Evolutionary conservation across 2,329 filamentous ascomycete species (phyloP).

Genomic region (Colletotrichum melonis): DNA sequence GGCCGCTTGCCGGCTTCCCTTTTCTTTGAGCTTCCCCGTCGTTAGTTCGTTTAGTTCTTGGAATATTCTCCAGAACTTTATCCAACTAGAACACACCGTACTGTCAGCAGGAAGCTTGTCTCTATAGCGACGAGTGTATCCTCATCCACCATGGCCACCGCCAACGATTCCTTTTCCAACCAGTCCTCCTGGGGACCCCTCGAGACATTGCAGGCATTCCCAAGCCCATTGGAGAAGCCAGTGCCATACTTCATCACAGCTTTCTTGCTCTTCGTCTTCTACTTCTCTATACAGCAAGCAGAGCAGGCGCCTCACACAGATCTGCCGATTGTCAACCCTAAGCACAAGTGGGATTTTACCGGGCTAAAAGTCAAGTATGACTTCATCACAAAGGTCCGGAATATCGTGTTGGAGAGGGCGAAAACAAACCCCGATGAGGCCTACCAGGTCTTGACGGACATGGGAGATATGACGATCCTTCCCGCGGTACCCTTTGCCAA

Average conservation of each 20-base stretch:
- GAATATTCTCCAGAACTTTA: neutral
- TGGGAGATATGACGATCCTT: slow-evolving; percentile 27
- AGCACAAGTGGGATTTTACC: slow-evolving; percentile 21
- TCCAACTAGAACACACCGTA: neutral
- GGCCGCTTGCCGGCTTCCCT: slow-evolving; percentile 25
- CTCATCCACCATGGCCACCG: slow-evolving; percentile 26
- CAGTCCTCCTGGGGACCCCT: slow-evolving; percentile 28
- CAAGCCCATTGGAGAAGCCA: slow-evolving; percentile 28
- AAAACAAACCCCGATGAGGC: slow-evolving; percentile 12
- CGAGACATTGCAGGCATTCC: slow-evolving; percentile 28
- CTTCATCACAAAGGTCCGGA: slow-evolving; percentile 6
- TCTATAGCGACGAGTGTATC: neutral
- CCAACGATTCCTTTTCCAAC: slow-evolving; percentile 25
- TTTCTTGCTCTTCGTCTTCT: slow-evolving; percentile 28
- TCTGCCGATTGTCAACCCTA: slow-evolving; percentile 9
- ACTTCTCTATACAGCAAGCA: slow-evolving; percentile 26
- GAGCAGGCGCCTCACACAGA: slow-evolving; percentile 12
- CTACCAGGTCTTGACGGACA: slow-evolving; percentile 21
- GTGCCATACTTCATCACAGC: slow-evolving; percentile 31
- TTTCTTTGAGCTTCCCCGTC: slow-evolving; percentile 27
- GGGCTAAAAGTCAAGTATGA: slow-evolving; percentile 28
- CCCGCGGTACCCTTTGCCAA: slow-evolving; percentile 30
- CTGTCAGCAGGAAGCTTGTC: neutral
- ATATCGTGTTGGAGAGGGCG: slow-evolving; percentile 8
- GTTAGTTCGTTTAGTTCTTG: neutral